Conservation (phyloP, 257 asterid genomes). For the Ilex asprella region DNA sequence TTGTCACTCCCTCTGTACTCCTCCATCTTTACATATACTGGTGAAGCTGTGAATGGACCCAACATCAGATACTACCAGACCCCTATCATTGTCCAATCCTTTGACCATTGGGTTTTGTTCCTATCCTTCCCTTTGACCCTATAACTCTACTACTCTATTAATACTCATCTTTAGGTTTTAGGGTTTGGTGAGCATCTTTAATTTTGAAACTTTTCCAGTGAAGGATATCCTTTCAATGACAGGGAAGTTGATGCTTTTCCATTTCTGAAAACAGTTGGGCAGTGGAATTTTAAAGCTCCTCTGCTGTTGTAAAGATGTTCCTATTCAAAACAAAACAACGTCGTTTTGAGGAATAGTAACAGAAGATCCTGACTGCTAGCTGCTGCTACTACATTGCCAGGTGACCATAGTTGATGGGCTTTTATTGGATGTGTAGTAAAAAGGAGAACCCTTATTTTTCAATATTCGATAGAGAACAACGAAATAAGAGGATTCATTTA, state of each 20-base stretch:
- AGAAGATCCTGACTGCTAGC: background rate
- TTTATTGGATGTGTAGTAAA: too few species aligned
- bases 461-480: too few species aligned
- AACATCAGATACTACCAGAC: constrained; percentile 21
- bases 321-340: too few species aligned
- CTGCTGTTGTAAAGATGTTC: too few species aligned
- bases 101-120: constrained; percentile 14
- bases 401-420: too few species aligned
- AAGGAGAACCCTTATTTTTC: too few species aligned
- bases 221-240: constrained; percentile 13
- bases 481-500: too few species aligned
- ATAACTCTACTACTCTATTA: background rate
- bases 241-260: constrained; percentile 10
- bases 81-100: constrained; percentile 20
- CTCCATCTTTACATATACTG: background rate
- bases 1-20: background rate
- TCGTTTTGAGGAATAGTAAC: too few species aligned
- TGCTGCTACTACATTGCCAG: too few species aligned
- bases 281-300: background rate
- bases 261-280: constrained; percentile 8
- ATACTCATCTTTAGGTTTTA: background rate
- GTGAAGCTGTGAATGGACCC: constrained; percentile 25
- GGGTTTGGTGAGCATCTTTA: constrained; percentile 10
- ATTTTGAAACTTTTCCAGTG: background rate
- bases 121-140: constrained; percentile 13